Base-by-base conservation (phyloP, 768 basidiomycete genomes). In the Tulasnella calospora region DNA sequence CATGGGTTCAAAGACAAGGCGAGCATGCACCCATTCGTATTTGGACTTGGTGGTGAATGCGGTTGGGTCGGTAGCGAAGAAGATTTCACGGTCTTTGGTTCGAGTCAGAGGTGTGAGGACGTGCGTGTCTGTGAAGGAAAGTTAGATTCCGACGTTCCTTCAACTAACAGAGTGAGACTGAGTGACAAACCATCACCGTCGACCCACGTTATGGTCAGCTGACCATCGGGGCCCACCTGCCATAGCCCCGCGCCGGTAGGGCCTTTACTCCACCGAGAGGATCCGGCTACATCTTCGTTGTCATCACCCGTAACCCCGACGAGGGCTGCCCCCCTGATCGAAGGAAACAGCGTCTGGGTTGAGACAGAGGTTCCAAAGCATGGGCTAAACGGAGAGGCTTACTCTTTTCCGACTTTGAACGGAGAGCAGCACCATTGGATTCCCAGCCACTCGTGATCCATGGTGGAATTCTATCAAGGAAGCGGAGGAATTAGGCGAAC, bases 181-280 rank as follows among this genome's bases (percentile, higher is more conserved):
- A 47, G 46, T 17, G 15, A 47, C 46, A 4, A 47, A 61, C 57
- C 57, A 30, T 61, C 57, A 27, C 57, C 57, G 57, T 61, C 57
- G n/a, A 61, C 57, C 57, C 57, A 61, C n/a, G 57, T 61, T n/a
- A 61, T n/a, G 57, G 27, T 61, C 57, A 61, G 23, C 57, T 61
- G 57, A n/a, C 57, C 57, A n/a, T 61, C 57, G 23, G 57, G 57
- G 23, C 57, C 57, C 8, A 61, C 57, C 30, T 61, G 57, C 57
- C 57, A 61, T 27, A 61, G 7, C 15, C 57, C 57, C 12, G 57
- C 57, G 57, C 57, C 57, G 57, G 57, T 61, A 13, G 57, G 57
- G 2, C 57, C 57, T 61, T 61, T 61, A 23, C 57, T 61, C 57
- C 57, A 61, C 23, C 57, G 23, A 12, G 57, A 61, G 12, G 57